Percentiles rank a stretch among this genome's conserved stretches.
phyloP scores from a whole-genome alignment of 169 alveolate genomes.

The Cyclospora cayetanensis region DNA sequence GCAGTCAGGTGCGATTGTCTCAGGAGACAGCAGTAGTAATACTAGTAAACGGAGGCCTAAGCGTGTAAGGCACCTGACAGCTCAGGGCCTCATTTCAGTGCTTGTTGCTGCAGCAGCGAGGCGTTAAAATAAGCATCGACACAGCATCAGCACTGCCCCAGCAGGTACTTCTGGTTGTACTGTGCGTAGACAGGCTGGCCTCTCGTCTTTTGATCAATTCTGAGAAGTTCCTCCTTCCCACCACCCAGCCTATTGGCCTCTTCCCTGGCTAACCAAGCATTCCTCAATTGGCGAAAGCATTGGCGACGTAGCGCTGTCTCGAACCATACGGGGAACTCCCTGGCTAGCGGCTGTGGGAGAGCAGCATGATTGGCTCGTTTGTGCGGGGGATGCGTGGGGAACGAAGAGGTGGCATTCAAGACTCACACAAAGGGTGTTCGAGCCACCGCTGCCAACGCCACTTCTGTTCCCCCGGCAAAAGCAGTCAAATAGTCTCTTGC shows the following conservation, averaged over 20 bases:
- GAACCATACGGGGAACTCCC: too few relatives aligned
- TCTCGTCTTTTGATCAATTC: too few relatives aligned
- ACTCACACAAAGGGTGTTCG: too few relatives aligned
- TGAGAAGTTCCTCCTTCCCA: neutral
- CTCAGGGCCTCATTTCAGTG: conserved; percentile 47
- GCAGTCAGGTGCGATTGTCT: neutral
- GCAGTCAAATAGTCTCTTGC: too few relatives aligned
- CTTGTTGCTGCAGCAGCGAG: conserved; percentile 30
- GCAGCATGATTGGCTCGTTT: too few relatives aligned
- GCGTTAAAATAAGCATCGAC: neutral
- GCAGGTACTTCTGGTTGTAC: too few relatives aligned
- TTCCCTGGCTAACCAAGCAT: neutral
- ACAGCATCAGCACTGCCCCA: too few relatives aligned
- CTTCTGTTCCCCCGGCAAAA: too few relatives aligned
- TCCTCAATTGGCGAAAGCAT: neutral
- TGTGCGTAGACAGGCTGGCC: neutral
- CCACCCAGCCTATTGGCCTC: neutral
- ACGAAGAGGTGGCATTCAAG: too few relatives aligned
- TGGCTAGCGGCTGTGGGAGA: neutral
- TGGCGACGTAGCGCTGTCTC: neutral
- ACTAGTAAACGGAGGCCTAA: conserved; percentile 20
- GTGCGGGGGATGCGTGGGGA: too few relatives aligned
- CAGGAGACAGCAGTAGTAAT: neutral
- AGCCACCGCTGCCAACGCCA: too few relatives aligned
- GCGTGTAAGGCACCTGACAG: conserved; percentile 30